Evolutionary conservation across 202 grass and related monocot species (phyloP).

Genomic region (Sporobolus alterniflorus): DNA sequence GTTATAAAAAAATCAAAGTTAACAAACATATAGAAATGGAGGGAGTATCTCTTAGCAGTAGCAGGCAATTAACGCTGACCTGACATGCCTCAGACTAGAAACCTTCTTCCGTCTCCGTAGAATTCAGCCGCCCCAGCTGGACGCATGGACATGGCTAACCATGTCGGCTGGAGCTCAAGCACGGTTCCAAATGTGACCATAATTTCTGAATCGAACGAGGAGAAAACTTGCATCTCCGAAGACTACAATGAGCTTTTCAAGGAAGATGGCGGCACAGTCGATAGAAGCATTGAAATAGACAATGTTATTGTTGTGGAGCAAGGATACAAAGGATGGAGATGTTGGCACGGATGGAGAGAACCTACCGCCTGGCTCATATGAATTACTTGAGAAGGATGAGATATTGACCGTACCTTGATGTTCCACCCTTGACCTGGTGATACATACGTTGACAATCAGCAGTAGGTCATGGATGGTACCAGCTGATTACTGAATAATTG

Average conservation of each 20-base stretch:
- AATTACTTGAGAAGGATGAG: too few relatives aligned
- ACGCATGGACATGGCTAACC: conserved; percentile 17
- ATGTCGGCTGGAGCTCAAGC: conserved; percentile 41
- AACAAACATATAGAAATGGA: too few relatives aligned
- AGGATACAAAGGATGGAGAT: conserved; percentile 39
- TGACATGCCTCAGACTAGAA: too few relatives aligned
- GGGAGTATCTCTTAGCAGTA: too few relatives aligned
- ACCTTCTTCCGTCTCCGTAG: too few relatives aligned
- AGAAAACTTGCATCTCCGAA: too few relatives aligned
- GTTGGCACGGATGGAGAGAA: conserved; percentile 47
- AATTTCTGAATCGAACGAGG: too few relatives aligned
- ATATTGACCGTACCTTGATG: too few relatives aligned
- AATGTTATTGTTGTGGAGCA: conserved; percentile 41
- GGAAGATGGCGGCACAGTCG: conserved; percentile 37
- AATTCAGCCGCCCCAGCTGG: too few relatives aligned
- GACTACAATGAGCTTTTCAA: conserved; percentile 51
- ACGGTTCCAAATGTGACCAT: too few relatives aligned
- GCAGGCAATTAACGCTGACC: too few relatives aligned
- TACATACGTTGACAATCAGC: neutral
- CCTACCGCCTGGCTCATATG: conserved; percentile 40
- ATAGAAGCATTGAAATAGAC: conserved; percentile 17
- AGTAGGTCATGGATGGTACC: neutral
- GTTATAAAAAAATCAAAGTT: too few relatives aligned
- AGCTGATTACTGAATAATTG: neutral
- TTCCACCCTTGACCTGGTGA: neutral